Percentiles rank a stretch among this genome's conserved stretches.
These are phyloP conservation scores for Luzula sylvatica DNA, from an alignment of 176 grass and related monocot genomes.

Conservation along the genomic window DNA sequence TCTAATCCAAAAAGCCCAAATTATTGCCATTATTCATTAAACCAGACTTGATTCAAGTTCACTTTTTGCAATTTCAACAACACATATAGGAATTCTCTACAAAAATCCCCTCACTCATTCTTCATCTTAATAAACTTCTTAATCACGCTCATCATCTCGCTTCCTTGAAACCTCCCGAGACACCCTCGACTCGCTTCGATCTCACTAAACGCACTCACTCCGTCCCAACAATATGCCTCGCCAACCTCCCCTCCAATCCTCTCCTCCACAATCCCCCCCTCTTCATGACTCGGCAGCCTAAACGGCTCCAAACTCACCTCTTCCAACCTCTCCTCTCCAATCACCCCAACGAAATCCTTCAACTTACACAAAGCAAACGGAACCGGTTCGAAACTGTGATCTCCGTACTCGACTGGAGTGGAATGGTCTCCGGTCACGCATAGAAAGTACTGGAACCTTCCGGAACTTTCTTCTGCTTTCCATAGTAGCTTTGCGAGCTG, in stretches of 20 bases:
- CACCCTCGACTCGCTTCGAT: conserved; percentile 57
- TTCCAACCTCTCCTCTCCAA: conserved; percentile 55
- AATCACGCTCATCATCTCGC: conserved; percentile 94
- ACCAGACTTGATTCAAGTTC: no score
- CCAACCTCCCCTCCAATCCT: conserved; percentile 9
- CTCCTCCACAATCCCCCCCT: conserved; percentile 44
- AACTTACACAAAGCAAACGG: conserved; percentile 64
- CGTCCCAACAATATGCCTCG: conserved; percentile 45
- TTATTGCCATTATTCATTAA: no score
- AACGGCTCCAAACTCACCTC: conserved; percentile 52
- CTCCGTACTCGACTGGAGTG: conserved; percentile 86
- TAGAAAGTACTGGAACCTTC: conserved; percentile 53
- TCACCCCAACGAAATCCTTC: conserved; percentile 43
- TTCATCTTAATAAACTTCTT: conserved; percentile 81
- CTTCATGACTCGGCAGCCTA: conserved; percentile 36
- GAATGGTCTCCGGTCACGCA: conserved; percentile 95
- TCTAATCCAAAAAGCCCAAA: no score
- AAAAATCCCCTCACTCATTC: conserved; percentile 42
- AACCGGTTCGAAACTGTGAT: conserved; percentile 81
- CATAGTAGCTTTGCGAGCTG: conserved; percentile 73
- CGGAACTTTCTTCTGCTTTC: conserved; percentile 55
- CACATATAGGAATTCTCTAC: no score
- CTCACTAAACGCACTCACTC: conserved; percentile 63
- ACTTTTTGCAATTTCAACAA: no score
- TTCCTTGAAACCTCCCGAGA: conserved; percentile 85